Base-by-base conservation (phyloP, 2,329 filamentous ascomycete species). In the Microsporum canis region DNA sequence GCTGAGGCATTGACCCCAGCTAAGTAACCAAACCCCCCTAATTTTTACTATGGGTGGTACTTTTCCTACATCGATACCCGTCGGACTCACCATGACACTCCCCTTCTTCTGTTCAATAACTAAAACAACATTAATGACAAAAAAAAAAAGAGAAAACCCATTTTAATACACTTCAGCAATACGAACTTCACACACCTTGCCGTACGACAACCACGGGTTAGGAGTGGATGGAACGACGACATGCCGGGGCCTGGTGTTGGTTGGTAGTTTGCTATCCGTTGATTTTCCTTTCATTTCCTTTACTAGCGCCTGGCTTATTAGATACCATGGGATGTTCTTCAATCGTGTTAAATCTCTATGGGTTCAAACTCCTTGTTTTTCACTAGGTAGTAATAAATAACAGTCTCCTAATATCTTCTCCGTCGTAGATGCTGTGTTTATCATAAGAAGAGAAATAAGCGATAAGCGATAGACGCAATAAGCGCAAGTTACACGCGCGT, bases 381-480 rank as follows among this genome's bases (percentile, higher is more conserved):
- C 51, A 34, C 51, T 55, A 55, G 31, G 51, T 49, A 47, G 39
- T 59, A 59, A 59, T 43, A 43, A 36, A 58, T 29, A 43, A 34
- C 39, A 10, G 29, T 47, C 31, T 59, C 39, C 3, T 53, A 4
- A 43, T 31, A 33, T 53, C 14, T 29, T 29, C 3, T 47, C 12
- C 5, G 10, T 1, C 8, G 8, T 1, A 14, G 7, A 6, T 6
- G 10, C n/a, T n/a, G n/a, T 43, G 39, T 43, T 6, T 43, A n/a
- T 36, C 34, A 49, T 10, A 14, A 33, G 5, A 51, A 27, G 29
- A 3, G 29, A 51, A 5, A 51, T 51, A 51, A 4, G 55, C 38
- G 59, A 51, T 12, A 6, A 14, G 8, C 36, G 17, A 12, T 17
- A 39, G n/a, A 4, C 27, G 27, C 59, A 36, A 57, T 27, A 60